Conservation (phyloP, 306 rosid genomes). For the Prunus kanzakura region DNA sequence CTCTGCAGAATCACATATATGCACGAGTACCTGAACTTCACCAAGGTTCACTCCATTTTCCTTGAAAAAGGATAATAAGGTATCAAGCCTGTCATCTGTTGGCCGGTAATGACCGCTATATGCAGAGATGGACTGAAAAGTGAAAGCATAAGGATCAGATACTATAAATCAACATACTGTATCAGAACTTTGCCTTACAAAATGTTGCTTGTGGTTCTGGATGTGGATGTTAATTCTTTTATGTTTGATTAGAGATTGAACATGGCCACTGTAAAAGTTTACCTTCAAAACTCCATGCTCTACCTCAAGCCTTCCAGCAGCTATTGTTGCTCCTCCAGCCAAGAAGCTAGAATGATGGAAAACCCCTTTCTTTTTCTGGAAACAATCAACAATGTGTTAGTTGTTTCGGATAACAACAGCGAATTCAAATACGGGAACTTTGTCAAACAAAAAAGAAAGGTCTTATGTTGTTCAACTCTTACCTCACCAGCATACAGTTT, state of each 20-base stretch:
- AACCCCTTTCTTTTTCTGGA: conserved; percentile 81
- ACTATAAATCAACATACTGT: not conserved
- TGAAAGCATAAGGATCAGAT: conserved; percentile 33
- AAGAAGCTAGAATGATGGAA: conserved; percentile 92
- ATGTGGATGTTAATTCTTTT: not conserved
- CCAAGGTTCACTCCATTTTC: conserved; percentile 71
- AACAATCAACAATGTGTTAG: conserved; percentile 18
- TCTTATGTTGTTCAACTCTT: conserved; percentile 26
- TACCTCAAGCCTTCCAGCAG: conserved; percentile 84
- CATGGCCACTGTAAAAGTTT: conserved; percentile 4
- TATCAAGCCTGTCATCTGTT: conserved; percentile 59
- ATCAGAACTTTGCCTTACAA: not conserved
- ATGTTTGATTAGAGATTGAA: not conserved
- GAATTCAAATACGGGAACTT: not conserved
- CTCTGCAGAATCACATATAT: not conserved
- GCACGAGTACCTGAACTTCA: conserved; percentile 68
- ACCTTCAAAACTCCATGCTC: conserved; percentile 78
- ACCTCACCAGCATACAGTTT: conserved; percentile 87
- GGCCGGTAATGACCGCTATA: conserved; percentile 99
- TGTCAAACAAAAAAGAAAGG: not conserved
- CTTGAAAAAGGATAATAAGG: conserved; percentile 60
- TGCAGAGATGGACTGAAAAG: conserved; percentile 76
- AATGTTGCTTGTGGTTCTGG: conserved; percentile 1
- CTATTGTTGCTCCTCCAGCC: conserved; percentile 88
- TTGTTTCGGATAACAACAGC: not conserved